Evolutionary conservation across 2,329 filamentous ascomycete genomes (phyloP).

Genomic region (Hymenoscyphus infarciens): DNA sequence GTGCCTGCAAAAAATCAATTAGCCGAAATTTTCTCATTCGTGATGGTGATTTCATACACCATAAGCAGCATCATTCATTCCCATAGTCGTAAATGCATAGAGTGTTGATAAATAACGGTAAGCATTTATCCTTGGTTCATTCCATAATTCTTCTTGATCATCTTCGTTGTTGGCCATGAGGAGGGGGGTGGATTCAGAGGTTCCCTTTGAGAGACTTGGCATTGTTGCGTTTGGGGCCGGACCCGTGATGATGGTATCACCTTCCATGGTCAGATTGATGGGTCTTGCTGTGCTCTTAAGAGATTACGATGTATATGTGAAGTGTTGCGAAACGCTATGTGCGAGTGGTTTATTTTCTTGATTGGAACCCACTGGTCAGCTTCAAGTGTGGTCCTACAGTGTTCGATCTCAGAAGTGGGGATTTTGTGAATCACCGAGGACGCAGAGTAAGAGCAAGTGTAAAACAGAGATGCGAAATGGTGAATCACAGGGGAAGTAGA

Average conservation of each 20-base stretch:
- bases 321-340: not conserved
- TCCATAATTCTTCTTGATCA: constrained; percentile 1
- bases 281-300: not conserved
- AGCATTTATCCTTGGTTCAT: constrained; percentile 45
- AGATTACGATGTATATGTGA: not conserved
- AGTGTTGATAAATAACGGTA: constrained; percentile 57
- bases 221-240: not conserved
- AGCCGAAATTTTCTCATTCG: not conserved
- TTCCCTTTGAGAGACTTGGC: not conserved
- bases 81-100: constrained; percentile 61
- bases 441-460: not conserved
- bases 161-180: not conserved
- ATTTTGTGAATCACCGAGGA: not conserved
- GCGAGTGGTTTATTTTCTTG: not conserved
- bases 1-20: constrained; percentile 37
- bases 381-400: not conserved
- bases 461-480: not conserved
- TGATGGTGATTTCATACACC: constrained; percentile 30
- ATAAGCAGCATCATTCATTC: constrained; percentile 61
- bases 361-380: not conserved
- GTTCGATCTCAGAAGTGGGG: not conserved
- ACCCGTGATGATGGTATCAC: not conserved
- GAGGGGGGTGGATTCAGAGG: not conserved
- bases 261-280: not conserved
- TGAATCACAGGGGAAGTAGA: not conserved